These are phyloP conservation scores for Avicennia marina DNA, from an alignment of 257 asterid genomes.

Conservation along the genomic window DNA sequence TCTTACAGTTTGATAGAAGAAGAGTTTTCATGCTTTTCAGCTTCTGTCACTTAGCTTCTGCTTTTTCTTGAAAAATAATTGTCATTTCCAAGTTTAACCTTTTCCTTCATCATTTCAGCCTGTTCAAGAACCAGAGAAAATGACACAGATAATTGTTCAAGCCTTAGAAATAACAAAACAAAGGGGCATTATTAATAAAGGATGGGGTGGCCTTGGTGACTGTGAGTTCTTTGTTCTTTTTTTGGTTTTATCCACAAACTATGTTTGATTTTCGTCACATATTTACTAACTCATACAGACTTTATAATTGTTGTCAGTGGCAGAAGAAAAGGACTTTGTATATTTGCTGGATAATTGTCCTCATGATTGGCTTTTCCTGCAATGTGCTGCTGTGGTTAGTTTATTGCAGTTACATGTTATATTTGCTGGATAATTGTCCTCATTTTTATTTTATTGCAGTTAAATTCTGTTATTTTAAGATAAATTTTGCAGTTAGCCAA, in stretches of 20 bases:
- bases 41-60: neutral
- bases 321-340: conserved; percentile 76
- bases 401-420: conserved; percentile 8
- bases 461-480: too few relatives aligned
- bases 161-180: conserved; percentile 77
- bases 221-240: conserved; percentile 50
- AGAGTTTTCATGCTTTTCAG: neutral
- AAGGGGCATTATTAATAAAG: conserved; percentile 93
- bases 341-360: conserved; percentile 87
- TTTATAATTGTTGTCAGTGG: conserved; percentile 51
- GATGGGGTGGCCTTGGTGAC: conserved; percentile 99
- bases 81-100: neutral
- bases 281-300: too few relatives aligned
- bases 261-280: neutral
- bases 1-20: neutral
- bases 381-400: conserved; percentile 91
- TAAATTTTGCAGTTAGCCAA: too few relatives aligned
- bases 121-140: conserved; percentile 89
- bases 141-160: conserved; percentile 82
- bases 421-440: neutral
- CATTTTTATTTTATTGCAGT: too few relatives aligned
- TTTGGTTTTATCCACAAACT: conserved; percentile 3
- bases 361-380: conserved; percentile 97
- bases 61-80: neutral
- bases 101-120: conserved; percentile 53